A percentile compares a stretch with the other conserved stretches of the same genome.
These are phyloP conservation scores for Podospora anserina DNA, from an alignment of 495 filamentous ascomycete species.

Conservation along the genomic window DNA sequence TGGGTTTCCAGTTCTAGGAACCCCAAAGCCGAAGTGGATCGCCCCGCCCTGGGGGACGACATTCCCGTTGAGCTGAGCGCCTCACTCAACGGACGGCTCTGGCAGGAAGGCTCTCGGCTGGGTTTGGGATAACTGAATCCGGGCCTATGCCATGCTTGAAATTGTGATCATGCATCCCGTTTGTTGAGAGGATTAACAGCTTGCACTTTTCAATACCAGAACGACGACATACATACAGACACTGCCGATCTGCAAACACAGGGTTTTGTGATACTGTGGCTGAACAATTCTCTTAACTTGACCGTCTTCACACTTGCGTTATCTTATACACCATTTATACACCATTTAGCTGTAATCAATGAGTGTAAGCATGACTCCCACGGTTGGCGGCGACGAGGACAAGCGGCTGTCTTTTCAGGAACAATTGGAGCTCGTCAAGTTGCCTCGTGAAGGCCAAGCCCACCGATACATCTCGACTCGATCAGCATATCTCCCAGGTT, in stretches of 20 bases:
- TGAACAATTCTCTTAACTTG: neutral
- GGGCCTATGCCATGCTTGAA: neutral
- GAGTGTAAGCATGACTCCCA: constrained; percentile 12
- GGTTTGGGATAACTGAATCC: neutral
- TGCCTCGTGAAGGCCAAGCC: constrained; percentile 26
- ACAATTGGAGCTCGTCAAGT: constrained; percentile 32
- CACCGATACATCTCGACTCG: constrained; percentile 41
- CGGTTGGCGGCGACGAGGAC: constrained; percentile 6
- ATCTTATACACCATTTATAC: too few relatives aligned
- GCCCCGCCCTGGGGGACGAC: neutral
- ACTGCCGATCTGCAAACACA: neutral
- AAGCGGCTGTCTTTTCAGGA: constrained; percentile 40
- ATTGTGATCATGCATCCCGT: neutral
- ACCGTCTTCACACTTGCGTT: neutral
- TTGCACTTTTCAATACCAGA: neutral
- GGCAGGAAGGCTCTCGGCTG: too few relatives aligned
- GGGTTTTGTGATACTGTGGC: neutral
- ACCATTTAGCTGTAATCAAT: neutral
- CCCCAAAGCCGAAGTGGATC: constrained; percentile 2
- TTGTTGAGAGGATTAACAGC: neutral
- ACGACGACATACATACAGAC: neutral
- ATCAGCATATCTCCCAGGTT: constrained; percentile 34
- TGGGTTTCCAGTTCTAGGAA: neutral
- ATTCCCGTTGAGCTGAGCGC: neutral
- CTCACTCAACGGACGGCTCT: neutral